A percentile compares a stretch with the other conserved stretches of the same genome.
These are phyloP conservation scores for Xylariaceae sp. DNA, from an alignment of 2,329 filamentous ascomycete genomes.

Conservation along the genomic window DNA sequence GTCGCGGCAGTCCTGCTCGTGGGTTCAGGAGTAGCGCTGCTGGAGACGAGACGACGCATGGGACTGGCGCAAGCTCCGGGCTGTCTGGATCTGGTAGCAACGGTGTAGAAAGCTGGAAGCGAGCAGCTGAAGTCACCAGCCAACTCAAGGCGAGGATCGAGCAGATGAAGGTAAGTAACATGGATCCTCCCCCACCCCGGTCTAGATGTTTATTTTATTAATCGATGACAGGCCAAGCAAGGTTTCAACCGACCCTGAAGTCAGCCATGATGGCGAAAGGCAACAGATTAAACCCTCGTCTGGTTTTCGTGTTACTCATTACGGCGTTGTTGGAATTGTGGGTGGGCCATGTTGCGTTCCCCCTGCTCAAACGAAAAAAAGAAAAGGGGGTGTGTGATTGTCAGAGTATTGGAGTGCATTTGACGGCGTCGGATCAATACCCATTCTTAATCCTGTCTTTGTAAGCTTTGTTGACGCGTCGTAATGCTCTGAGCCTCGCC, in stretches of 20 bases:
- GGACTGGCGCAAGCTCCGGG: constrained; percentile 19
- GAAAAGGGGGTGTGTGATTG: constrained; percentile 1
- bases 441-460: constrained; percentile 15
- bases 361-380: not conserved
- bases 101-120: constrained; percentile 88
- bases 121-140: constrained; percentile 94
- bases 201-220: constrained; percentile 1
- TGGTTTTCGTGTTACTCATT: constrained; percentile 7
- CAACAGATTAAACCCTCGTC: not conserved
- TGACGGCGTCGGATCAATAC: constrained; percentile 29
- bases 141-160: constrained; percentile 96
- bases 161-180: constrained; percentile 74
- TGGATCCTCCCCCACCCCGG: not conserved
- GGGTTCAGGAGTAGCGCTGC: constrained; percentile 43
- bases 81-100: constrained; percentile 33
- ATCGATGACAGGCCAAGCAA: constrained; percentile 42
- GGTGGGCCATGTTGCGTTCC: constrained; percentile 4
- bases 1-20: constrained; percentile 54
- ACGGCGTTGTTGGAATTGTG: constrained; percentile 18
- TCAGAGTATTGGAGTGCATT: constrained; percentile 26
- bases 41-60: constrained; percentile 25
- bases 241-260: constrained; percentile 42
- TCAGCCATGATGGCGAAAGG: not conserved
- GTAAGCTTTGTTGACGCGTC: not conserved
- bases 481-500: not conserved